Evolutionary conservation across 371 early-diverging fungal species (phyloP).

Genomic region (Basidiobolus meristosporus): DNA sequence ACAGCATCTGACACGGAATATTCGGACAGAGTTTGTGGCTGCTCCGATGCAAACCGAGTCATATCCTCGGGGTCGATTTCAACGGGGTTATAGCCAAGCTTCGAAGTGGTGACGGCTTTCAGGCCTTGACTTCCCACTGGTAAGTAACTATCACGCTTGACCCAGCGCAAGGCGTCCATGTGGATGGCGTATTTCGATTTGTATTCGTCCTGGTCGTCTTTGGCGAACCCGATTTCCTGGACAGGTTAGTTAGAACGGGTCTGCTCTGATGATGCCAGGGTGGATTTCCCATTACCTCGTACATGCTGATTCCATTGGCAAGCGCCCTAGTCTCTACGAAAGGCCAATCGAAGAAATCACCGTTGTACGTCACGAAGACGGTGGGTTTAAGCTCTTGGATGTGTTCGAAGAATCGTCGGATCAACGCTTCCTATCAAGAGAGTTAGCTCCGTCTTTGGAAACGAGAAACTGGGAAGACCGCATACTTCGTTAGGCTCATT

Average conservation of each 20-base stretch:
- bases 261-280: neutral
- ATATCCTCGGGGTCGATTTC: slow-evolving; percentile 99
- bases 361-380: slow-evolving; percentile 97
- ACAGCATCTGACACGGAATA: slow-evolving; percentile 99
- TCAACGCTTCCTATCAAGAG: slow-evolving; percentile 23
- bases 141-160: slow-evolving; percentile 96
- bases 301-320: slow-evolving; percentile 68
- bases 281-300: slow-evolving; percentile 13
- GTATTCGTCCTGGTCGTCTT: slow-evolving; percentile 71
- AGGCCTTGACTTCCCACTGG: slow-evolving; percentile 97
- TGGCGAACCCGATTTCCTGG: slow-evolving; percentile 71
- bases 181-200: slow-evolving; percentile 83
- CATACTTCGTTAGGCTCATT: slow-evolving; percentile 84
- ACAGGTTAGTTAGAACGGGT: neutral
- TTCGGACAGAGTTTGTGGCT: slow-evolving; percentile 92
- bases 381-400: slow-evolving; percentile 78
- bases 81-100: slow-evolving; percentile 96
- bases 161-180: slow-evolving; percentile 99
- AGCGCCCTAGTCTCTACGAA: slow-evolving; percentile 85
- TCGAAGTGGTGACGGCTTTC: slow-evolving; percentile 90
- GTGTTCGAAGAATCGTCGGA: slow-evolving; percentile 86
- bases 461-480: neutral
- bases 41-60: slow-evolving; percentile 86
- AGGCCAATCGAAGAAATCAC: slow-evolving; percentile 99
- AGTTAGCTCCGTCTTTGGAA: neutral